phyloP scores from a whole-genome alignment of 805 yeast species.

The Hanseniaspora pseudoguilliermondii region DNA sequence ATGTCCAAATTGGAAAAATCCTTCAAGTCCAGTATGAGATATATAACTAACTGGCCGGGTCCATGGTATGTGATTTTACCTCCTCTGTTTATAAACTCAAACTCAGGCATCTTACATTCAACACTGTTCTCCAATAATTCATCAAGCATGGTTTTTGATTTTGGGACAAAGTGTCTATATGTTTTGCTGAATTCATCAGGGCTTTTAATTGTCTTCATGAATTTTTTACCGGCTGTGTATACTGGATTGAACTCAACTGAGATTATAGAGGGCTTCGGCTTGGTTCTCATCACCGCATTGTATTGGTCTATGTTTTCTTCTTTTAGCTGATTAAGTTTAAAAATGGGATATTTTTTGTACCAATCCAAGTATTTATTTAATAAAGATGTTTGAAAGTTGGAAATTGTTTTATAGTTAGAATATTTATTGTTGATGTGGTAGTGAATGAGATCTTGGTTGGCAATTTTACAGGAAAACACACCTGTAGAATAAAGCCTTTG shows the following conservation, averaged over 20 bases:
- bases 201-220: constrained; percentile 38
- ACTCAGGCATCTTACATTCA: constrained; percentile 30
- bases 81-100: constrained; percentile 74
- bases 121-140: constrained; percentile 17
- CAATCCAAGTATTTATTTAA: background rate
- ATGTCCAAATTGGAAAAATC: constrained; percentile 36
- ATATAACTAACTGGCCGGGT: constrained; percentile 82
- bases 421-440: constrained; percentile 5
- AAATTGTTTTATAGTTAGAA: background rate
- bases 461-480: background rate
- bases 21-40: constrained; percentile 61
- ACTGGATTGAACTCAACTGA: constrained; percentile 80
- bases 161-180: constrained; percentile 1
- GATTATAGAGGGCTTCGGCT: constrained; percentile 54
- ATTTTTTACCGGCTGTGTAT: constrained; percentile 85
- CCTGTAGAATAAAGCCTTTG: background rate
- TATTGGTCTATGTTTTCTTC: constrained; percentile 38
- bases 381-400: background rate
- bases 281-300: constrained; percentile 32
- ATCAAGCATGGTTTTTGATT: constrained; percentile 15
- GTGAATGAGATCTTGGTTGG: constrained; percentile 1
- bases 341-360: constrained; percentile 27
- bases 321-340: constrained; percentile 28
- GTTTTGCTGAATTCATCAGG: constrained; percentile 13
- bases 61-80: constrained; percentile 97